Percentiles rank a stretch among this genome's conserved stretches.
Evolutionary conservation across 495 filamentous ascomycete species (phyloP).

Genomic region (Hypoxylon lenormandii): DNA sequence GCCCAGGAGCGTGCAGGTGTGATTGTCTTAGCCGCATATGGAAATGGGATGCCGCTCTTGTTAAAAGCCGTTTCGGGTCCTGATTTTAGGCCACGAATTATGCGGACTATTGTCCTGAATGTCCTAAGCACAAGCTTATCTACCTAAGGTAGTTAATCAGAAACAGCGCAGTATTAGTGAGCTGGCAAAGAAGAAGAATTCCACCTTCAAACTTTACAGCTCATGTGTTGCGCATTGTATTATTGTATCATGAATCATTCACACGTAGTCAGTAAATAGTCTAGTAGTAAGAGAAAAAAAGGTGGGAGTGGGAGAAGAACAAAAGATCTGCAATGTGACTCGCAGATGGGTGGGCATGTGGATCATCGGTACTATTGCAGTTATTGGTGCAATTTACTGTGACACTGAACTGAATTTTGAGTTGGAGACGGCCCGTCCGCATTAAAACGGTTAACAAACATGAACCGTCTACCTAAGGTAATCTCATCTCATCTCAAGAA

Average conservation of each 20-base stretch:
- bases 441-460: slow-evolving; percentile 1
- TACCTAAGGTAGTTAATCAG: too few species aligned
- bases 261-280: not conserved
- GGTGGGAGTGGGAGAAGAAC: slow-evolving; percentile 27
- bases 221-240: slow-evolving; percentile 12
- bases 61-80: slow-evolving; percentile 31
- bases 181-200: too few species aligned
- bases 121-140: not conserved
- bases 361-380: not conserved
- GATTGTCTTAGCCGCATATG: slow-evolving; percentile 29
- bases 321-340: slow-evolving; percentile 44
- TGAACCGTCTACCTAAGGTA: too few species aligned
- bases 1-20: slow-evolving; percentile 14
- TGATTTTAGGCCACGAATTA: slow-evolving; percentile 32
- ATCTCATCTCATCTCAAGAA: too few species aligned
- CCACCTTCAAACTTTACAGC: not conserved
- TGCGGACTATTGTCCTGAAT: not conserved
- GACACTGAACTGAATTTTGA: slow-evolving; percentile 17
- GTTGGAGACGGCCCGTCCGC: slow-evolving; percentile 14
- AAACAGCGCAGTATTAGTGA: too few species aligned
- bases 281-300: slow-evolving; percentile 17
- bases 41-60: slow-evolving; percentile 28
- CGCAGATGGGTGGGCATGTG: slow-evolving; percentile 36
- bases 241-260: slow-evolving; percentile 44
- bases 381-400: slow-evolving; percentile 30